Percentiles rank a stretch among this genome's conserved stretches.
These are phyloP conservation scores for Rostrohypoxylon terebratum DNA, from an alignment of 495 filamentous ascomycete species.

Conservation along the genomic window DNA sequence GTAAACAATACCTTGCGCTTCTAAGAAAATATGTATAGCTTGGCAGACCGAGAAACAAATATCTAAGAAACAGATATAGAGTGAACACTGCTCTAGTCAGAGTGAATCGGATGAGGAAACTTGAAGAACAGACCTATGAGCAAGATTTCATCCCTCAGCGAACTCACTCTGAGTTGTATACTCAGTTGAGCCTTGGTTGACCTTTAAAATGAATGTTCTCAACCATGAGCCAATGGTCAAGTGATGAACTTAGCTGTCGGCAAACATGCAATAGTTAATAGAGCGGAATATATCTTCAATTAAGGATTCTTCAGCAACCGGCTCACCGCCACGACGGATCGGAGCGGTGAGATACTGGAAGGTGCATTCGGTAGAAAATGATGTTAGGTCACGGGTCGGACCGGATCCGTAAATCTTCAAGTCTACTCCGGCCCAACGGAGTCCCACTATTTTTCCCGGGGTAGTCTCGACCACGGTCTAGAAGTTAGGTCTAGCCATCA, in stretches of 20 bases:
- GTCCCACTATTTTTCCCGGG: slow-evolving; percentile 34
- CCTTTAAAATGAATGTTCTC: neutral
- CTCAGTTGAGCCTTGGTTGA: neutral
- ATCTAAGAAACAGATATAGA: neutral
- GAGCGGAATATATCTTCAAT: neutral
- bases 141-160: neutral
- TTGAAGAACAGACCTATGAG: neutral
- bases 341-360: slow-evolving; percentile 9
- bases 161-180: neutral
- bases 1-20: too few relatives aligned
- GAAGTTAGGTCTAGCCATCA: slow-evolving; percentile 19
- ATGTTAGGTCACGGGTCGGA: slow-evolving; percentile 42
- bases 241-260: neutral
- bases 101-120: neutral
- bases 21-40: neutral
- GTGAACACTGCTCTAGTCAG: neutral
- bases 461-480: slow-evolving; percentile 37
- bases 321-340: slow-evolving; percentile 5
- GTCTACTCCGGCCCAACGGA: slow-evolving; percentile 37
- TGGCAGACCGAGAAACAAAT: neutral
- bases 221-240: neutral
- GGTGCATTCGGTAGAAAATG: slow-evolving; percentile 29
- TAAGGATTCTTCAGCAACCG: neutral
- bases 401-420: slow-evolving; percentile 28
- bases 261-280: too few relatives aligned